These are phyloP conservation scores for Mortierella sp. DNA, from an alignment of 371 early-diverging fungal genomes.

Conservation along the genomic window DNA sequence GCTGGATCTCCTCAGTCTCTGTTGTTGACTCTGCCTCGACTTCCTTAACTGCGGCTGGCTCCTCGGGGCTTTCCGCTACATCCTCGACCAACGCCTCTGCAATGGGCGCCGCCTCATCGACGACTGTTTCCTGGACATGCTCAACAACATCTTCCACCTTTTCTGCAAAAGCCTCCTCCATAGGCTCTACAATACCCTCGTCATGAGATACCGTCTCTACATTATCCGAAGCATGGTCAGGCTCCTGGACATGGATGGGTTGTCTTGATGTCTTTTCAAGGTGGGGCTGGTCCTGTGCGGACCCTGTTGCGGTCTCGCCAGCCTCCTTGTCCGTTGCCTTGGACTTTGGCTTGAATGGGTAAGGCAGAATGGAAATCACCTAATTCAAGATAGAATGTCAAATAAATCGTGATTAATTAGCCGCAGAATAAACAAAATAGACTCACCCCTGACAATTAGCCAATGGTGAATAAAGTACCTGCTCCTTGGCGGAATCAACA, in stretches of 20 bases:
- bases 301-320: not conserved
- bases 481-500: constrained; percentile 51
- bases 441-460: not conserved
- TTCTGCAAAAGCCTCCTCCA: constrained; percentile 5
- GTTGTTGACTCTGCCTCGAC: not conserved
- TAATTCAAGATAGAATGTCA: not conserved
- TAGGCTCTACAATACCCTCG: constrained; percentile 3
- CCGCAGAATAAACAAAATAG: not conserved
- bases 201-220: not conserved
- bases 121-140: constrained; percentile 14
- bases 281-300: constrained; percentile 2
- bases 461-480: constrained; percentile 24
- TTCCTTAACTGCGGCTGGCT: constrained; percentile 2
- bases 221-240: not conserved
- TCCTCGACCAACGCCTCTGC: constrained; percentile 4
- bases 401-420: not conserved
- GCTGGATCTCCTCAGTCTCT: not conserved
- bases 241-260: constrained; percentile 28
- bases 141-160: constrained; percentile 14
- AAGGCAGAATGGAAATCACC: constrained; percentile 42
- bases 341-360: constrained; percentile 42
- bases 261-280: constrained; percentile 27
- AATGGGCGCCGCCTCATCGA: not conserved
- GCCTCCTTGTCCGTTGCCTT: not conserved
- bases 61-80: not conserved